Evolutionary conservation across 345 rosid species (phyloP).

Genomic region (Lepidium didymum): DNA sequence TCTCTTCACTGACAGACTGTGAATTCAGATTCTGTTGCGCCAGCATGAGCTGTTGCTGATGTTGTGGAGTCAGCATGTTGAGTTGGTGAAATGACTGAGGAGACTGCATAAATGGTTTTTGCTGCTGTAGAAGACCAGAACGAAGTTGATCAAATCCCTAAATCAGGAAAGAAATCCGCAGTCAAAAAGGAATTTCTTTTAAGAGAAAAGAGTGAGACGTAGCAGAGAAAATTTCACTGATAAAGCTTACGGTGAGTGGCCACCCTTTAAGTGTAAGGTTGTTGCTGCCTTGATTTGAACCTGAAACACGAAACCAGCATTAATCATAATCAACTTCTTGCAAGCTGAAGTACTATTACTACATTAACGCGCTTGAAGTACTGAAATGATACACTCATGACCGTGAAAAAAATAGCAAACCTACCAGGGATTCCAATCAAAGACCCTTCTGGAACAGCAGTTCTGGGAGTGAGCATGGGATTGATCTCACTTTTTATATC

Average conservation of each 20-base stretch:
- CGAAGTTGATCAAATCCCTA: slow-evolving; percentile 76
- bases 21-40: slow-evolving; percentile 84
- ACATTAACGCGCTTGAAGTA: background rate
- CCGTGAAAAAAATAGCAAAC: background rate
- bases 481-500: slow-evolving; percentile 87
- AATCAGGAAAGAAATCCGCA: slow-evolving; percentile 13
- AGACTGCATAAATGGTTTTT: slow-evolving; percentile 82
- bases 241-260: slow-evolving; percentile 76
- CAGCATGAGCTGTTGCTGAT: slow-evolving; percentile 91
- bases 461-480: slow-evolving; percentile 80
- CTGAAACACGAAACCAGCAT: slow-evolving; percentile 37
- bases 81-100: slow-evolving; percentile 85
- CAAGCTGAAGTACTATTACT: background rate
- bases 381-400: background rate
- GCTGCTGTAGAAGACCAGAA: slow-evolving; percentile 71
- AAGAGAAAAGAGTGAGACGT: background rate
- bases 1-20: slow-evolving; percentile 69
- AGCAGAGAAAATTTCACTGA: background rate
- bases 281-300: slow-evolving; percentile 83
- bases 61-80: slow-evolving; percentile 89
- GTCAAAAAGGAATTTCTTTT: background rate
- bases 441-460: slow-evolving; percentile 82
- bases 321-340: background rate
- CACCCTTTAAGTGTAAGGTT: slow-evolving; percentile 92
- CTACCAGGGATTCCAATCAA: slow-evolving; percentile 89